Evolutionary conservation across 2,329 filamentous ascomycete species (phyloP).

Genomic region (Bisporella sp.): DNA sequence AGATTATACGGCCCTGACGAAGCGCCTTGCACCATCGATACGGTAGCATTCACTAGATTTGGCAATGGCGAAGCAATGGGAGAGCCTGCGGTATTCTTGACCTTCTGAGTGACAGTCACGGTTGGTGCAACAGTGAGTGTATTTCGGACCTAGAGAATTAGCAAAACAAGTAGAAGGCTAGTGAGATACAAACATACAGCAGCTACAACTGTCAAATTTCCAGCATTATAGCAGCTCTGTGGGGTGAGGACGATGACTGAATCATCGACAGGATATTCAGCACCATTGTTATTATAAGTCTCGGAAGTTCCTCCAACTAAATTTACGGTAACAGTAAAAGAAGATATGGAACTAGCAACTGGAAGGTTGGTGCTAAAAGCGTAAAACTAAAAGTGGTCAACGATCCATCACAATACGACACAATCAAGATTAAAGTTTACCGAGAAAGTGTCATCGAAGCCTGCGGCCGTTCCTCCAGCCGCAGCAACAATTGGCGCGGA

Average conservation of each 20-base stretch:
- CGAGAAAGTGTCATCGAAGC: constrained; percentile 54
- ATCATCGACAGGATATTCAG: constrained; percentile 47
- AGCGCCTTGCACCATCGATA: constrained; percentile 16
- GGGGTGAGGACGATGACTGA: constrained; percentile 46
- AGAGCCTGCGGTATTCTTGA: constrained; percentile 11
- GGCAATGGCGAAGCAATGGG: constrained; percentile 13
- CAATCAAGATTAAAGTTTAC: constrained; percentile 39
- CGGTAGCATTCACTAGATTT: constrained; percentile 8
- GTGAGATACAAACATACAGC: constrained; percentile 14
- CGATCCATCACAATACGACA: constrained; percentile 12
- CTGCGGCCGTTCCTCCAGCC: constrained; percentile 41
- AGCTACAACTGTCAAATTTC: constrained; percentile 20
- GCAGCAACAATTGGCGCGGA: constrained; percentile 38
- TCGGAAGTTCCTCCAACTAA: constrained; percentile 39
- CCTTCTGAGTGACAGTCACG: constrained; percentile 16
- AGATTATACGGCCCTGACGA: constrained; percentile 19
- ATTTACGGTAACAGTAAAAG: constrained; percentile 48
- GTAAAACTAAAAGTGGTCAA: constrained; percentile 22
- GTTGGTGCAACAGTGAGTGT: constrained; percentile 10
- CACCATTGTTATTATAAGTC: constrained; percentile 50
- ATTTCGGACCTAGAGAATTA: constrained; percentile 13
- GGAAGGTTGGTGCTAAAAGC: constrained; percentile 38
- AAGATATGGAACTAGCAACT: constrained; percentile 51
- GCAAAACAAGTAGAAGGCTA: background rate
- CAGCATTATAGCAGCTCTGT: constrained; percentile 44